These are phyloP conservation scores for Cercospora sojina DNA, from an alignment of 2,329 filamentous ascomycete species.

Conservation along the genomic window DNA sequence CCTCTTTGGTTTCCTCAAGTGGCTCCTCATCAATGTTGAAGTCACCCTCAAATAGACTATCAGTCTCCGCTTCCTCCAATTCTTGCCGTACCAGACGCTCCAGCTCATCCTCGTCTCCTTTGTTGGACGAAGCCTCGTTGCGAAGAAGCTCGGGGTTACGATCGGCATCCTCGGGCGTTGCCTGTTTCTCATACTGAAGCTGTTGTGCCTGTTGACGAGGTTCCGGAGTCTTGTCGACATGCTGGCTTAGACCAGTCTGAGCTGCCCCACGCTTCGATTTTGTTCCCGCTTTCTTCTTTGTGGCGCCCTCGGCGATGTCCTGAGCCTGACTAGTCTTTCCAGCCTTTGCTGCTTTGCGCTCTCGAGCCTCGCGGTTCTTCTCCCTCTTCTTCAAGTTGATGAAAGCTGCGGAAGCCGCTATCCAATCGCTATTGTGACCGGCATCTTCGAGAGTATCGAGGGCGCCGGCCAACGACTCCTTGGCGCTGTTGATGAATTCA, in stretches of 20 bases:
- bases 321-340: background rate
- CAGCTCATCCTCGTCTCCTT: background rate
- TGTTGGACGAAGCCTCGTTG: background rate
- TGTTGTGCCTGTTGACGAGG: background rate
- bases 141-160: background rate
- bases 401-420: background rate
- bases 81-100: background rate
- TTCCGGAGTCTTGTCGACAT: background rate
- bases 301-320: background rate
- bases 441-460: background rate
- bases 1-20: background rate
- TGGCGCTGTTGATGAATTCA: background rate
- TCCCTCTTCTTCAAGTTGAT: background rate
- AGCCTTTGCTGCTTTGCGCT: background rate
- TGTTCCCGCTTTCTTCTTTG: background rate
- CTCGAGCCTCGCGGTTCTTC: background rate
- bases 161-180: background rate
- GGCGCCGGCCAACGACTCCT: background rate
- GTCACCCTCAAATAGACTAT: background rate
- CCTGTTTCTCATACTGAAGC: background rate
- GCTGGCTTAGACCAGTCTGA: background rate
- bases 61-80: background rate
- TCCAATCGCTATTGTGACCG: background rate
- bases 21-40: background rate
- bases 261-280: background rate